A percentile compares a stretch with the other conserved stretches of the same genome.
Conservation (phyloP, 78 protist species). For the Chrysochromulina tobinii region DNA sequence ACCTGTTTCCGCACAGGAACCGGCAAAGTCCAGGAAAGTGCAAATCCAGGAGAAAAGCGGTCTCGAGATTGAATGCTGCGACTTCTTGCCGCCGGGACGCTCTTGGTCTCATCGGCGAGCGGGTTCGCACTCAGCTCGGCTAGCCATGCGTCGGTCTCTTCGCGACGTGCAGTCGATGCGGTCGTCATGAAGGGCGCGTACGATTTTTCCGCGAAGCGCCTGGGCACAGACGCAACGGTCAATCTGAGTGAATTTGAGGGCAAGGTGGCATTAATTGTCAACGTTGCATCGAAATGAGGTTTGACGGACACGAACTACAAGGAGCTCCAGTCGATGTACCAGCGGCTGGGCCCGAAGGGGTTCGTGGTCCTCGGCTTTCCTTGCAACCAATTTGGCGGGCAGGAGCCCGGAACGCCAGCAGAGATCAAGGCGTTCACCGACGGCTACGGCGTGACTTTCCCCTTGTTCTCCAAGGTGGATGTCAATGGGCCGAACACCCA, state of each 20-base stretch:
- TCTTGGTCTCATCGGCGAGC: too few species aligned
- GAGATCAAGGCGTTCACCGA: background rate
- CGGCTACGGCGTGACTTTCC: background rate
- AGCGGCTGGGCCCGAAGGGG: background rate
- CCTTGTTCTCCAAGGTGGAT: background rate
- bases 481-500: background rate
- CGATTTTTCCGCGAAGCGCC: background rate
- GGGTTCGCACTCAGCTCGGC: too few species aligned
- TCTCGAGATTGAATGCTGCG: too few species aligned
- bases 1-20: too few species aligned
- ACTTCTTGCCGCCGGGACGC: too few species aligned
- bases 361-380: constrained; percentile 45
- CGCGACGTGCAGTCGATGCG: too few species aligned
- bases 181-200: background rate
- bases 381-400: constrained; percentile 67
- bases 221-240: background rate
- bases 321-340: background rate
- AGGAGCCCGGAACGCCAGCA: constrained; percentile 69
- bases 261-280: background rate
- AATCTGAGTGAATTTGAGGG: background rate
- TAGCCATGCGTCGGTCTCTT: too few species aligned
- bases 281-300: constrained; percentile 31
- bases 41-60: too few species aligned
- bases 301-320: constrained; percentile 35
- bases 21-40: too few species aligned